Base-by-base conservation (phyloP, 441 rosid genomes). In the Gossypium laxum region DNA sequence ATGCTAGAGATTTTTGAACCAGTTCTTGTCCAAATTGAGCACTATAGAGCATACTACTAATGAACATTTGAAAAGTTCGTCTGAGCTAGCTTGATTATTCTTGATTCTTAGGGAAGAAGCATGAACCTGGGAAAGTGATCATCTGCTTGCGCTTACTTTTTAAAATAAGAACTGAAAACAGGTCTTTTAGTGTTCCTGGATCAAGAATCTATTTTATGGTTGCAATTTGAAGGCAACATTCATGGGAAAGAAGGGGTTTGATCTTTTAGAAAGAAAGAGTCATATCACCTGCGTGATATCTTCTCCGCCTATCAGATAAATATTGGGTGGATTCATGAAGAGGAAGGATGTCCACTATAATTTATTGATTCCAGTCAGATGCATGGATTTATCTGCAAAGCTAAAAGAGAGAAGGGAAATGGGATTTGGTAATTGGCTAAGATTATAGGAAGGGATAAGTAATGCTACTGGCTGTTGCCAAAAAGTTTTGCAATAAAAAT, bases 321-420 rank as follows among this genome's bases (percentile, higher is more conserved):
- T 32, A 60, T 60, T 30, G 47, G 18, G 32, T 64, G 54, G 69
- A 43, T 28, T 10, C 18, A 15, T 43, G 30, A 18, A 43, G 54
- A 17, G 68, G 15, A 63, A 63, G 54, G 32, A 64, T 64, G 28
- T 17, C 30, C 12, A 7, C 17, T 30, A 6, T 60, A 60, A 60
- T 0, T 60, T 60, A 60, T 60, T 30, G 12, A 7, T 34, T 61
- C 14, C 10, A 5, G 32, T 19, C 21, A 22, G 24, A n/a, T 47
- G 47, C 38, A 5, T 65, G 38, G 56, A 1, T n/a, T 26, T 41
- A 21, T 64, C 55, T 45, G 55, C 52, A 64, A 64, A 5, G 69
- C 54, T 43, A 64, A 64, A 63, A 41, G 51, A 60, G 55, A 64
- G 18, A 61, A 22, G 68, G 17, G 54, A 64, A 64, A 41, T 4